These are phyloP conservation scores for Aegilops umbellulata DNA, from an alignment of 176 grass and related monocot species.

Conservation along the genomic window DNA sequence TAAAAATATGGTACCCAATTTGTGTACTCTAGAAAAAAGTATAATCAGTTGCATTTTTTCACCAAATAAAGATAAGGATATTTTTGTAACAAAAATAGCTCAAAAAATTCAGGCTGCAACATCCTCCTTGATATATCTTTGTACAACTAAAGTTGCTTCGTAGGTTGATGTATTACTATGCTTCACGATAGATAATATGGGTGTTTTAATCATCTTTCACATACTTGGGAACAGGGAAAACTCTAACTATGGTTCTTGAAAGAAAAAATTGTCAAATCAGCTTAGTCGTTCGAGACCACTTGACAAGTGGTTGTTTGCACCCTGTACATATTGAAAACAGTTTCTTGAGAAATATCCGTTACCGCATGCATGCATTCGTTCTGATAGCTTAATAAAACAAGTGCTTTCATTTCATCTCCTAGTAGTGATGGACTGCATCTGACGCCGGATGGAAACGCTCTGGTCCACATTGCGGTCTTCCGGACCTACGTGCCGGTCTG, in stretches of 20 bases:
- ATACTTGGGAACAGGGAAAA: no score
- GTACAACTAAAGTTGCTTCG: no score
- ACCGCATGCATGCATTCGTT: background rate
- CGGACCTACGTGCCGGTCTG: constrained; percentile 41
- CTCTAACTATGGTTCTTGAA: background rate
- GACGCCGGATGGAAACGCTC: constrained; percentile 12
- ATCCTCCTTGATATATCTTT: background rate
- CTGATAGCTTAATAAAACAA: background rate
- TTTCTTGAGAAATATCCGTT: background rate
- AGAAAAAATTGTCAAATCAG: background rate
- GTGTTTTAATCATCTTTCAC: background rate
- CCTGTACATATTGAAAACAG: background rate
- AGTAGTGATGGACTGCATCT: constrained; percentile 79
- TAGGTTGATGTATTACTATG: no score
- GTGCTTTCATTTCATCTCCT: constrained; percentile 13
- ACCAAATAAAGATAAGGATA: background rate
- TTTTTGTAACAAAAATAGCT: no score
- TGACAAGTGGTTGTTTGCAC: background rate
- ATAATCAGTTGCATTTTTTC: background rate
- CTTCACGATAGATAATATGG: background rate
- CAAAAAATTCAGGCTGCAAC: background rate
- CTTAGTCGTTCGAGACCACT: background rate
- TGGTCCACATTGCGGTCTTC: constrained; percentile 4
- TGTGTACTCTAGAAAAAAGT: no score
- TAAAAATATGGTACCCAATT: no score